phyloP scores from a whole-genome alignment of 371 early-diverging fungal genomes.

The Choanephora cucurbitarum region DNA sequence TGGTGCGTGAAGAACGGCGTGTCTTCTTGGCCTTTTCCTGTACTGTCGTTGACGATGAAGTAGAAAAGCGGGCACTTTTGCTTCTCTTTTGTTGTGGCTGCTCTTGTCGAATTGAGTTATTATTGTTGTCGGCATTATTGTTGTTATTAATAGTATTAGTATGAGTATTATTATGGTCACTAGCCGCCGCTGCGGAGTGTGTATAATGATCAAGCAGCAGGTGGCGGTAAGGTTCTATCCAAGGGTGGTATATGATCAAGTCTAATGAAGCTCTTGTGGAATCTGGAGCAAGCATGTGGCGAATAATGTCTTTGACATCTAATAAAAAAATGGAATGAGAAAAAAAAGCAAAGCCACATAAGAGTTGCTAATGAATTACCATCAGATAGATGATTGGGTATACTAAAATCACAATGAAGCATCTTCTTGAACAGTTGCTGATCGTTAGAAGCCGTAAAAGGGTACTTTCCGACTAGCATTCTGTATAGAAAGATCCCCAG shows the following conservation, averaged over 20 bases:
- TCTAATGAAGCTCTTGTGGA: slow-evolving; percentile 42
- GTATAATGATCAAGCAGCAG: slow-evolving; percentile 14
- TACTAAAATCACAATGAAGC: slow-evolving; percentile 36
- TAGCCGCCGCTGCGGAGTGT: no score
- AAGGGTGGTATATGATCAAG: slow-evolving; percentile 45
- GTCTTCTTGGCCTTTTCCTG: neutral
- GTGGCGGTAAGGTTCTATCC: slow-evolving; percentile 30
- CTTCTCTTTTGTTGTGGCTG: neutral
- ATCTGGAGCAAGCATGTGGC: slow-evolving; percentile 44
- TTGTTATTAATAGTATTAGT: no score
- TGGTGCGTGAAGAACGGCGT: no score
- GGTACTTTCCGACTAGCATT: slow-evolving; percentile 41
- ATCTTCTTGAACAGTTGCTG: slow-evolving; percentile 42
- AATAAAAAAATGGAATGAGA: slow-evolving; percentile 4
- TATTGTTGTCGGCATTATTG: slow-evolving; percentile 3
- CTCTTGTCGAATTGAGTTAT: no score
- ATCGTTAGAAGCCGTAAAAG: slow-evolving; percentile 42
- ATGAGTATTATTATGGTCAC: no score
- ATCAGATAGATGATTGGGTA: slow-evolving; percentile 41
- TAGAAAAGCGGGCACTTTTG: neutral
- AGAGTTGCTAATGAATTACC: slow-evolving; percentile 21
- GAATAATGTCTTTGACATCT: slow-evolving; percentile 46
- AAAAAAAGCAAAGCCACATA: no score
- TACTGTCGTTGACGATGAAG: slow-evolving; percentile 2
- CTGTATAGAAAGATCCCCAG: slow-evolving; percentile 44